Conservation (phyloP, 495 filamentous ascomycete genomes). For the Penicillium riverlandense region DNA sequence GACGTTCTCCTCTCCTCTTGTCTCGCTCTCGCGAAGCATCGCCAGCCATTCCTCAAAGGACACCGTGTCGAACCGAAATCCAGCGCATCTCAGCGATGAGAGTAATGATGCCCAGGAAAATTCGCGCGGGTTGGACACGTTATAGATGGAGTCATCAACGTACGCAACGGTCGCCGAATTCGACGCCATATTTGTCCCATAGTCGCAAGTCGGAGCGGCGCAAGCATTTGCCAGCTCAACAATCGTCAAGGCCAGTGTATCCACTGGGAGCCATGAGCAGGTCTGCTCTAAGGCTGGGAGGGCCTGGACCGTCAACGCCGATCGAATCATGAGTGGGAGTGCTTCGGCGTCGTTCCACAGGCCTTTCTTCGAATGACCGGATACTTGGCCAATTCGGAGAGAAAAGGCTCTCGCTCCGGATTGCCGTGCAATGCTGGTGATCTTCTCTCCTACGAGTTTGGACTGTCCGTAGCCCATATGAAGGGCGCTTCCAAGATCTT, state of each 20-base stretch:
- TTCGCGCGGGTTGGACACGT: slow-evolving; percentile 40
- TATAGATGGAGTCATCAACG: slow-evolving; percentile 39
- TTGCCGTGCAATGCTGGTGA: slow-evolving; percentile 33
- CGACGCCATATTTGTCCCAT: neutral
- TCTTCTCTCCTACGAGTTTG: slow-evolving; percentile 50
- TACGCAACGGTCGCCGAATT: neutral
- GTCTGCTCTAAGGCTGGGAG: slow-evolving; percentile 39
- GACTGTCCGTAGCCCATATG: slow-evolving; percentile 51
- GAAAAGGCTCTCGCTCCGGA: slow-evolving; percentile 34
- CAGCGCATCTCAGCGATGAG: slow-evolving; percentile 28
- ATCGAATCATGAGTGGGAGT: slow-evolving; percentile 48
- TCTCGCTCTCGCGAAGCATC: slow-evolving; percentile 34
- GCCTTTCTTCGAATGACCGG: slow-evolving; percentile 42
- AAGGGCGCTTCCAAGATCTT: slow-evolving; percentile 30
- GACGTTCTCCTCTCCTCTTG: slow-evolving; percentile 31
- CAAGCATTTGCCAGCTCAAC: slow-evolving; percentile 38
- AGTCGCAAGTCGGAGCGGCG: neutral
- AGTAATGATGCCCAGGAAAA: slow-evolving; percentile 51
- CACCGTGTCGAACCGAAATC: slow-evolving; percentile 41
- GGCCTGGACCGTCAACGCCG: slow-evolving; percentile 37
- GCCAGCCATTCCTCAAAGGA: slow-evolving; percentile 42
- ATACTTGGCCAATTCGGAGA: slow-evolving; percentile 55
- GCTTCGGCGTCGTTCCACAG: slow-evolving; percentile 56
- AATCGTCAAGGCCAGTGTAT: slow-evolving; percentile 40
- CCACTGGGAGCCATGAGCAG: slow-evolving; percentile 52